Base-by-base conservation (phyloP, 2,329 filamentous ascomycete species). In the Bipolaris zeicola region DNA sequence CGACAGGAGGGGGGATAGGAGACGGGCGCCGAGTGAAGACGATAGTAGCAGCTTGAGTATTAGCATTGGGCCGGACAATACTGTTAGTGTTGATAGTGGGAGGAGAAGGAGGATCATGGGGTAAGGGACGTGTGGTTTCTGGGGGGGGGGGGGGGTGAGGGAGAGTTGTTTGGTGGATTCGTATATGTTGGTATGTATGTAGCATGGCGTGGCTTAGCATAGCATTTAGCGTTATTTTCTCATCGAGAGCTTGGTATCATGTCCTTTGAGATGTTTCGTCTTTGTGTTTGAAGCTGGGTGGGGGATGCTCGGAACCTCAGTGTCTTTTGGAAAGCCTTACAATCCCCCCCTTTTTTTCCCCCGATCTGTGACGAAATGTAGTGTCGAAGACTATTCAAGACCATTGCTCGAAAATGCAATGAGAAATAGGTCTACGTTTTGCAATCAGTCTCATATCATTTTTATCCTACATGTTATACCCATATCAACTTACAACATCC, bases 21-120 rank as follows among this genome's bases (percentile, higher is more conserved):
- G 64, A 46, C 55, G 70, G 51, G 63, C 62, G 5, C 55, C 55
- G 7, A 65, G 64, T 10, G 70, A 72, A 16, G 73, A 76, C n/a
- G 68, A 65, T 5, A 66, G 61, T n/a, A 68, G 66, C 13, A 74
- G 69, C 49, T 58, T 76, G 48, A 75, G 72, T 50, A 76, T 76
- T 34, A 70, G 65, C 11, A 75, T 76, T 34, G 73, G 73, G 24
- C 70, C 72, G 31, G 72, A 76, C 45, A 76, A 76, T 28, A 75
- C 72, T 1, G 72, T 76, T 5, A 75, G 70, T 48, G 71, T 76
- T n/a, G 73, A 75, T 47, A 74, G 71, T 49, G 73, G 72, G 11
- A 61, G 72, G 22, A 52, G 72, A 45, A 59, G 72, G 50, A 63
- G 73, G 5, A 51, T 73, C 14, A 69, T 75, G 65, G 65, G 67